phyloP scores from a whole-genome alignment of 768 basidiomycete species.

The Candolleomyces aberdarensis region DNA sequence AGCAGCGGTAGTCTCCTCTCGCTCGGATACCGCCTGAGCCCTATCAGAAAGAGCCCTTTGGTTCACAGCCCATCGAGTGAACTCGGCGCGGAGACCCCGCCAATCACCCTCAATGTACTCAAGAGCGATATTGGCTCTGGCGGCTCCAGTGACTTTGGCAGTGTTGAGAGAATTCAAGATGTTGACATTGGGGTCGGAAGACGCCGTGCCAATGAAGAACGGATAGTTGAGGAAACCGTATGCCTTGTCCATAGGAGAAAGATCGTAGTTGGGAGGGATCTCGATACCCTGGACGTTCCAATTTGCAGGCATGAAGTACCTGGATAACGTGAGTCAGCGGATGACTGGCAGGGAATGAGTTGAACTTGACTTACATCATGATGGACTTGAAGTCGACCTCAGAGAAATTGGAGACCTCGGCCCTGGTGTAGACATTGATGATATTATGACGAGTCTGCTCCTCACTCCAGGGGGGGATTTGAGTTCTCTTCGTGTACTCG shows the following conservation, averaged over 20 bases:
- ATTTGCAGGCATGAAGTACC: slow-evolving; percentile 13
- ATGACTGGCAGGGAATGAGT: not conserved
- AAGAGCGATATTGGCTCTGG: not conserved
- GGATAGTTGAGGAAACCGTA: slow-evolving; percentile 4
- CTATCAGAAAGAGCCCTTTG: not conserved
- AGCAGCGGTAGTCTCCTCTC: not conserved
- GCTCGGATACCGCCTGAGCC: not conserved
- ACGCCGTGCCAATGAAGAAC: not conserved
- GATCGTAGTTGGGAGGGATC: slow-evolving; percentile 6
- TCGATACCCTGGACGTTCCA: slow-evolving; percentile 12
- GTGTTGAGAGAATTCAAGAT: not conserved
- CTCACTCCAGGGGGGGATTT: not conserved
- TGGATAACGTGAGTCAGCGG: not conserved
- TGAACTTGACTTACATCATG: slow-evolving; percentile 14
- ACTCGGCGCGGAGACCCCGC: slow-evolving; percentile 2
- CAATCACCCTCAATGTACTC: slow-evolving; percentile 5
- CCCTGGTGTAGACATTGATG: slow-evolving; percentile 6
- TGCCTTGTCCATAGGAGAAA: slow-evolving; percentile 14
- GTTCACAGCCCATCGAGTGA: slow-evolving; percentile 3
- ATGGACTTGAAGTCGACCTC: slow-evolving; percentile 13
- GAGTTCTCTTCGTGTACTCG: not conserved
- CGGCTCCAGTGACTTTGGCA: not conserved
- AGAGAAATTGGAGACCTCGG: slow-evolving; percentile 16
- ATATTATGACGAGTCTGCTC: not conserved
- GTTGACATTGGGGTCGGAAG: not conserved